Evolutionary conservation across 306 rosid genomes (phyloP).

Genomic region (Acacia confusa): DNA sequence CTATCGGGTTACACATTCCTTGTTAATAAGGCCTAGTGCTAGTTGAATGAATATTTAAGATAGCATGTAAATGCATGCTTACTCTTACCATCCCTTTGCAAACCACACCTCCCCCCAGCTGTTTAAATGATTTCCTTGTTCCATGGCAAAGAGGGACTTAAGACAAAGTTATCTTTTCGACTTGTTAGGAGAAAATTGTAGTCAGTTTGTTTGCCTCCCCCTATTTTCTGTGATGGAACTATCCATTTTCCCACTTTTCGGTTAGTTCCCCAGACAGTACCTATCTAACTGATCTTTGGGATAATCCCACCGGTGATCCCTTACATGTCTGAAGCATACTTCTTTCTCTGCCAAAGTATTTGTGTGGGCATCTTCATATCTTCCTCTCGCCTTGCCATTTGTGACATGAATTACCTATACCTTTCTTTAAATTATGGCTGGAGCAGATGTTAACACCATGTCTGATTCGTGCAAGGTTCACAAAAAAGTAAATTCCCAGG

Average conservation of each 20-base stretch:
- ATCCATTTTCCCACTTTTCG: background rate
- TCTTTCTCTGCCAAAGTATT: background rate
- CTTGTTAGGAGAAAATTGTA: too few species aligned
- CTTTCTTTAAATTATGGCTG: background rate
- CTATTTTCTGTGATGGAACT: background rate
- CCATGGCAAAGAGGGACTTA: background rate
- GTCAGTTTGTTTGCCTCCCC: background rate
- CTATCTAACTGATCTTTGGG: background rate
- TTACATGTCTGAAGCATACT: background rate
- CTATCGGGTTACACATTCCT: background rate
- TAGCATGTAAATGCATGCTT: background rate
- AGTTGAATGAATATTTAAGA: background rate
- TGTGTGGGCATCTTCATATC: background rate
- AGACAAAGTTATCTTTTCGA: background rate
- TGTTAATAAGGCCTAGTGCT: background rate
- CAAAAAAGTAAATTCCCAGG: too few species aligned
- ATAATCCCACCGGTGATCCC: background rate
- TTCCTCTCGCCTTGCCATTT: background rate
- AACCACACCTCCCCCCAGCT: background rate
- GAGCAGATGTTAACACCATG: conserved; percentile 29
- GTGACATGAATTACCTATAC: background rate
- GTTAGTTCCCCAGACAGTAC: background rate
- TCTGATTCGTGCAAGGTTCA: background rate
- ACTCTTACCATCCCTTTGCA: background rate
- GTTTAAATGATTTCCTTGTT: background rate